phyloP scores from a whole-genome alignment of 495 filamentous ascomycete genomes.

The Penicillium turbatum region DNA sequence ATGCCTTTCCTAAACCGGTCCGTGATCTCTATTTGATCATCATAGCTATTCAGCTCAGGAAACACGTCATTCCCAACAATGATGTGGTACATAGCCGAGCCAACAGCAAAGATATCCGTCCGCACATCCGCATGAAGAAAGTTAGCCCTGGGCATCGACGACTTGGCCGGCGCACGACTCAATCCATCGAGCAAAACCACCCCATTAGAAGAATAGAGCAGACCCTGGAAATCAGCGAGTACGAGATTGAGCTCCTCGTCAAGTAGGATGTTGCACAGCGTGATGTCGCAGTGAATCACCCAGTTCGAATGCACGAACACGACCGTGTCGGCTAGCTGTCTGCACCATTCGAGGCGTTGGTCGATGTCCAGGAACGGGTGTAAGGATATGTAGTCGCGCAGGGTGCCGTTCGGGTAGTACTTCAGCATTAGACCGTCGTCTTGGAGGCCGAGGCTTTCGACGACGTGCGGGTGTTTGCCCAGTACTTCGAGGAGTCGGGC shows the following conservation, averaged over 20 bases:
- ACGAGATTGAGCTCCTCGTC: conserved; percentile 18
- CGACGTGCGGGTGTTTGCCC: conserved; percentile 16
- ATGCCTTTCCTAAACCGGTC: not conserved
- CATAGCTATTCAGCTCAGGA: conserved; percentile 13
- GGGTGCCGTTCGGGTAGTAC: conserved; percentile 14
- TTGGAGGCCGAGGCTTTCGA: conserved; percentile 11
- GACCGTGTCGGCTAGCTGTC: not conserved
- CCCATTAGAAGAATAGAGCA: conserved; percentile 5
- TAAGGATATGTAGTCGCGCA: conserved; percentile 10
- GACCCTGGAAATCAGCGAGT: conserved; percentile 21
- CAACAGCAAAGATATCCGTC: conserved; percentile 26
- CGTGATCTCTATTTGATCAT: conserved; percentile 9
- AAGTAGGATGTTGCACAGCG: conserved; percentile 16
- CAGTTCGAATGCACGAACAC: not conserved
- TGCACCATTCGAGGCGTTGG: not conserved
- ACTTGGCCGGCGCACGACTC: conserved; percentile 17
- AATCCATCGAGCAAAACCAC: conserved; percentile 9
- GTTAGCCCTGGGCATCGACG: conserved; percentile 16
- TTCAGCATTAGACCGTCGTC: conserved; percentile 16
- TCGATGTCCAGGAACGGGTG: not conserved
- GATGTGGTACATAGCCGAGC: conserved; percentile 20
- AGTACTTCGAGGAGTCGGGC: conserved; percentile 14
- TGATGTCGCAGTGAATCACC: conserved; percentile 20
- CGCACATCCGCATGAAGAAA: conserved; percentile 4
- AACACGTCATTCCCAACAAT: conserved; percentile 18